Evolutionary conservation across 1,284 basidiomycete genomes (phyloP).

Genomic region (Irpex sp.): DNA sequence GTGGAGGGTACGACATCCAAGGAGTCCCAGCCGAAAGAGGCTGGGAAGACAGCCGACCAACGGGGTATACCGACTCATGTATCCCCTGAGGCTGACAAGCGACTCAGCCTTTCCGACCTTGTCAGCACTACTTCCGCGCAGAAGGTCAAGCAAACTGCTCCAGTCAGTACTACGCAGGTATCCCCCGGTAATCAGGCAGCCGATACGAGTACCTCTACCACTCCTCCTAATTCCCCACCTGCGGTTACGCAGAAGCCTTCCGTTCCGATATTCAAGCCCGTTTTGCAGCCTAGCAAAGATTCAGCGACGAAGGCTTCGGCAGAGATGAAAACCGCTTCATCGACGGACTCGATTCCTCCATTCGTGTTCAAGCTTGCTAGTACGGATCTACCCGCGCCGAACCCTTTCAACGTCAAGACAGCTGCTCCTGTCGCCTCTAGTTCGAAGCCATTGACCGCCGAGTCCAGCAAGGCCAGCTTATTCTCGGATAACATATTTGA

Average conservation of each 20-base stretch:
- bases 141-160: background rate
- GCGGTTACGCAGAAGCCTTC: constrained; percentile 18
- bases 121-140: constrained; percentile 19
- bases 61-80: background rate
- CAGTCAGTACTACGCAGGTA: background rate
- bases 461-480: constrained; percentile 48
- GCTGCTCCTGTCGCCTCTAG: constrained; percentile 24
- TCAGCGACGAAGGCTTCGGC: constrained; percentile 19
- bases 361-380: constrained; percentile 21
- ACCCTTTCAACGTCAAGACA: constrained; percentile 39
- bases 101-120: constrained; percentile 53
- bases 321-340: constrained; percentile 5
- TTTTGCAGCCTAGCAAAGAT: constrained; percentile 43
- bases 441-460: constrained; percentile 28
- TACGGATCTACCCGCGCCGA: constrained; percentile 34
- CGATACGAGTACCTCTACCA: constrained; percentile 42
- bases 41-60: background rate
- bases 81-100: constrained; percentile 24
- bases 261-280: constrained; percentile 27
- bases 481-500: constrained; percentile 48
- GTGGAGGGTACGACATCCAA: background rate
- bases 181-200: constrained; percentile 5
- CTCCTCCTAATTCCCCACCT: constrained; percentile 54
- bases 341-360: background rate
- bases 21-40: background rate